Evolutionary conservation across 768 basidiomycete genomes (phyloP).

Genomic region (Termitomyces sp.): DNA sequence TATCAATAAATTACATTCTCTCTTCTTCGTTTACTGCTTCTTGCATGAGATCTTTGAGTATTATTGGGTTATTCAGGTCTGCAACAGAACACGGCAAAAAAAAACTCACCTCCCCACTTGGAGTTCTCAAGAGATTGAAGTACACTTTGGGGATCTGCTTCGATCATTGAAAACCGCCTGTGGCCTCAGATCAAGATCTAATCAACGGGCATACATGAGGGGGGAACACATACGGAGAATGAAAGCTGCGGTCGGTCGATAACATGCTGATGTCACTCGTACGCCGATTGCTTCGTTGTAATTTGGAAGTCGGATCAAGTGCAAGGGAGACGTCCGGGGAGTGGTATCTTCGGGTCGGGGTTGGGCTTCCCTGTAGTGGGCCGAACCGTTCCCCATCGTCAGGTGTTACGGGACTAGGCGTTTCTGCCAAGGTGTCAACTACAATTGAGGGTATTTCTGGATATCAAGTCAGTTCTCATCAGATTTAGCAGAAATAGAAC

Average conservation of each 20-base stretch:
- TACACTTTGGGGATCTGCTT: conserved; percentile 42
- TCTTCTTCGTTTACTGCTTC: conserved; percentile 41
- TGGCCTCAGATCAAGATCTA: conserved; percentile 3
- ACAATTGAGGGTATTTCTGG: conserved; percentile 68
- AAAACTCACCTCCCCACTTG: conserved; percentile 62
- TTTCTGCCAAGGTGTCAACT: conserved; percentile 53
- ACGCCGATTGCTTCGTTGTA: conserved; percentile 51
- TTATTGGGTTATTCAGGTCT: conserved; percentile 1
- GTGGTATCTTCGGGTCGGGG: conserved; percentile 27
- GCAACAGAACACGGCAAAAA: background rate
- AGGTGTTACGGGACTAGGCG: conserved; percentile 34
- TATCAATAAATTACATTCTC: conserved; percentile 15
- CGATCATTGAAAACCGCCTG: conserved; percentile 35
- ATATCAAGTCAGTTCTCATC: background rate
- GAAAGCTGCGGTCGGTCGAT: conserved; percentile 42
- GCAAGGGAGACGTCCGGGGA: conserved; percentile 43
- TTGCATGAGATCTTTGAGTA: conserved; percentile 29
- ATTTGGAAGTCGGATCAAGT: conserved; percentile 35
- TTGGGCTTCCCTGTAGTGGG: conserved; percentile 32
- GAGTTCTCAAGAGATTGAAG: conserved; percentile 58
- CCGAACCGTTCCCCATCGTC: conserved; percentile 17
- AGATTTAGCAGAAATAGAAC: background rate
- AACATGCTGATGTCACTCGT: conserved; percentile 56
- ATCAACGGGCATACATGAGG: background rate
- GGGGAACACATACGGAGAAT: conserved; percentile 34